Percentiles rank a stretch among this genome's conserved stretches.
Evolutionary conservation across 1,139 yeast species (phyloP).

Genomic region (Protomyces macrosporus): DNA sequence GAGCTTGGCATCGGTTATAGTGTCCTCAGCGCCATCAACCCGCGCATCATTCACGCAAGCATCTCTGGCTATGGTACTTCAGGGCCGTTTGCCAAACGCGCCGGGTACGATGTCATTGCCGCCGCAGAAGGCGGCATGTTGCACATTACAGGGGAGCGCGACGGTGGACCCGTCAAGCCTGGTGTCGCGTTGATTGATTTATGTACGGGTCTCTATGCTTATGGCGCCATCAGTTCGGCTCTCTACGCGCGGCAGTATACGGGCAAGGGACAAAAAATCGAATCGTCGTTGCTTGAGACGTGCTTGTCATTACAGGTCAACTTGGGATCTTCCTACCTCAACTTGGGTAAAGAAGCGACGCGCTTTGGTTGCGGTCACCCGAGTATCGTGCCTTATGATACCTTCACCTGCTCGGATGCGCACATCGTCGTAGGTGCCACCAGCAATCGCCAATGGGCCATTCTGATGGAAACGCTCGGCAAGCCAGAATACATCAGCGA

Average conservation of each 20-base stretch:
- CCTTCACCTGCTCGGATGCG: conserved; percentile 41
- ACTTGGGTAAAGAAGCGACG: conserved; percentile 33
- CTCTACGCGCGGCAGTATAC: conserved; percentile 39
- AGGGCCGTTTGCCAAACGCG: conserved; percentile 41
- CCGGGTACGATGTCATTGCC: conserved; percentile 47
- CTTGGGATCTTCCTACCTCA: conserved; percentile 34
- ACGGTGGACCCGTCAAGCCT: conserved; percentile 44
- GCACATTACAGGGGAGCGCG: conserved; percentile 45
- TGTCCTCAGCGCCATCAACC: conserved; percentile 34
- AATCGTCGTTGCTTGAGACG: conserved; percentile 41
- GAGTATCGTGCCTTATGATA: conserved; percentile 44
- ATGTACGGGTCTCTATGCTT: conserved; percentile 44
- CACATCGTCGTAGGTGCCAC: conserved; percentile 46
- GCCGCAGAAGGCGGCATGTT: conserved; percentile 46
- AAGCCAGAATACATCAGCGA: conserved; percentile 42
- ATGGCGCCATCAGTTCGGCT: conserved; percentile 41
- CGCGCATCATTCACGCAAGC: conserved; percentile 40
- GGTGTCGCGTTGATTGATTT: conserved; percentile 46
- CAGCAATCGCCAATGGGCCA: conserved; percentile 41
- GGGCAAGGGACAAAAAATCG: conserved; percentile 42
- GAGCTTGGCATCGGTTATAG: conserved; percentile 41
- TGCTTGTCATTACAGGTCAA: conserved; percentile 33
- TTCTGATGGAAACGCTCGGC: conserved; percentile 39
- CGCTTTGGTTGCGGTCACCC: conserved; percentile 46
- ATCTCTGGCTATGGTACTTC: conserved; percentile 43